Evolutionary conservation across 352 stramenopile genomes (phyloP).

Genomic region (Thraustochytrium striatum): DNA sequence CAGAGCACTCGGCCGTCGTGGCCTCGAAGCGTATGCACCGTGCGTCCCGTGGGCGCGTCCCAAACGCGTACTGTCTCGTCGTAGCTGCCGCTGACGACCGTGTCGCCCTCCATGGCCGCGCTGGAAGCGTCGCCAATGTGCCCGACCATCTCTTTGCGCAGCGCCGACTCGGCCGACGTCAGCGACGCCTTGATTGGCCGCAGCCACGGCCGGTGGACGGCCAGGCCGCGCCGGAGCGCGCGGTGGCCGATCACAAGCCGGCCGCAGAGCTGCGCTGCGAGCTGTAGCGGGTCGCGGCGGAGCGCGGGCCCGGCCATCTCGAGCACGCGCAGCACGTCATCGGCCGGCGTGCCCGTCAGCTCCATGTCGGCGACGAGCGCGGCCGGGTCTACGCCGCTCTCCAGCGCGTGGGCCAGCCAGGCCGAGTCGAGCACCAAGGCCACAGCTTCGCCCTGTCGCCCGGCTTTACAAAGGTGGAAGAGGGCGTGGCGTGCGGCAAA

Average conservation of each 20-base stretch:
- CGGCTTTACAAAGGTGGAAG: not conserved
- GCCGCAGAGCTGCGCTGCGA: not conserved
- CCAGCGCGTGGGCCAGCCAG: not conserved
- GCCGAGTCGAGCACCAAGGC: not conserved
- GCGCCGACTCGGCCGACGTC: not conserved
- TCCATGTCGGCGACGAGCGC: too few relatives aligned
- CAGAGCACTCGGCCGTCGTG: not conserved
- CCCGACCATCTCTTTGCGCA: not conserved
- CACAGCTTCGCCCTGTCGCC: not conserved
- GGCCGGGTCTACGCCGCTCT: too few relatives aligned
- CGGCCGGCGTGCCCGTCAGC: too few relatives aligned
- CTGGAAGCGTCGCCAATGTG: not conserved
- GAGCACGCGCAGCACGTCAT: not conserved
- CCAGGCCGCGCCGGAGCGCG: too few relatives aligned
- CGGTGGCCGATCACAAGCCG: not conserved
- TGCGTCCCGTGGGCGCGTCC: not conserved
- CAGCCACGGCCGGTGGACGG: not conserved
- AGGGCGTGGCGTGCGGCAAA: not conserved
- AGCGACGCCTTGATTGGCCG: not conserved
- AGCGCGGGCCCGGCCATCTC: not conserved
- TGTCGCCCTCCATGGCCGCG: not conserved
- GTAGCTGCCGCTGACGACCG: not conserved
- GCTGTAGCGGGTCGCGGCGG: not conserved
- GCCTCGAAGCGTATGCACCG: not conserved
- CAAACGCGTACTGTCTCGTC: not conserved